These are phyloP conservation scores for Beauveria bassiana DNA, from an alignment of 2,329 filamentous ascomycete genomes.

Conservation along the genomic window DNA sequence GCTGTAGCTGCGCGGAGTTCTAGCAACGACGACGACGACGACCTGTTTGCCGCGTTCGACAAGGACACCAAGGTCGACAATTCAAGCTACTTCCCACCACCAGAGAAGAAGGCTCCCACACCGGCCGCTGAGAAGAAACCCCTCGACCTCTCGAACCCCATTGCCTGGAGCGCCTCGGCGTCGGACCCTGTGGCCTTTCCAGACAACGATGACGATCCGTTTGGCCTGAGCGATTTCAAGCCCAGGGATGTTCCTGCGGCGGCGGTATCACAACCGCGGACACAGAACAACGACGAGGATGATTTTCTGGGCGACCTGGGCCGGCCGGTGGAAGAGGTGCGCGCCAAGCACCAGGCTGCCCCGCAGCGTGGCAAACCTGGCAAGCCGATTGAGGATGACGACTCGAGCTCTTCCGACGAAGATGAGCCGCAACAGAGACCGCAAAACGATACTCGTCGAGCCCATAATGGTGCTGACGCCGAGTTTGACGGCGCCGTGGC, in stretches of 20 bases:
- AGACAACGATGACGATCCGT: conserved; percentile 79
- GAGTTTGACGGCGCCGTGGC: conserved; percentile 70
- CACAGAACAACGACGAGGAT: conserved; percentile 44
- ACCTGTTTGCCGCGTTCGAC: conserved; percentile 61
- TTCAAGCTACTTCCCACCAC: conserved; percentile 55
- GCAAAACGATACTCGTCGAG: conserved; percentile 16
- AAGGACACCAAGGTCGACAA: conserved; percentile 60
- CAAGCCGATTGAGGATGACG: conserved; percentile 46
- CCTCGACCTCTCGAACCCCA: conserved; percentile 46
- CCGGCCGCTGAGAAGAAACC: conserved; percentile 32
- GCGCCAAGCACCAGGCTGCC: conserved; percentile 34
- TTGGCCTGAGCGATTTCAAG: conserved; percentile 65
- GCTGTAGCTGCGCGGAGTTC: conserved; percentile 11
- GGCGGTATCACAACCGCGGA: conserved; percentile 20
- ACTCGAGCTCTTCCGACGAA: conserved; percentile 41
- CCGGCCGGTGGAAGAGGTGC: conserved; percentile 57
- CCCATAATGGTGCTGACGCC: conserved; percentile 24
- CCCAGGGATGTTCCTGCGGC: conserved; percentile 23
- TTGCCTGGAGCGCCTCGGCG: conserved; percentile 39
- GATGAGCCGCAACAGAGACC: conserved; percentile 18
- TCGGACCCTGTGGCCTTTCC: conserved; percentile 31
- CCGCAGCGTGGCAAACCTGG: conserved; percentile 42
- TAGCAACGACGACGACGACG: conserved; percentile 48
- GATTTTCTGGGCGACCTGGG: conserved; percentile 59
- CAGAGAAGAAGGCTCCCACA: conserved; percentile 36